These are phyloP conservation scores for Arthrobotrys pseudoclavata DNA, from an alignment of 2,329 filamentous ascomycete genomes.

Conservation along the genomic window DNA sequence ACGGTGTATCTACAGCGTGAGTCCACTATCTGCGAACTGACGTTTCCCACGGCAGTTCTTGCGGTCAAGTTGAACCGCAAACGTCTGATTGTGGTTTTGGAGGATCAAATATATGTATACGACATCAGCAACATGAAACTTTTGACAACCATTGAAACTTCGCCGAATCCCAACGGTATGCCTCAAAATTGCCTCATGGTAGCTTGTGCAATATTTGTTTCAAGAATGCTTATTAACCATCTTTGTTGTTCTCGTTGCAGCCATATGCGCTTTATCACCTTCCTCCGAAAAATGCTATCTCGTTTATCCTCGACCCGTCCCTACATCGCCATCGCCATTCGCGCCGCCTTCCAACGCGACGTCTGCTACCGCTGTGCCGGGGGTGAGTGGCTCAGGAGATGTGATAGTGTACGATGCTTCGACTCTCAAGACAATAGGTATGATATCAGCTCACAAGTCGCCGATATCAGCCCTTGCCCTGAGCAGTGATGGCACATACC, in stretches of 20 bases:
- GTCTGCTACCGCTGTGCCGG: constrained; percentile 54
- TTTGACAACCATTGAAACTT: constrained; percentile 91
- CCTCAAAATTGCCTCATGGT: not conserved
- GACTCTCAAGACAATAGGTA: constrained; percentile 91
- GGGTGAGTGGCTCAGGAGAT: constrained; percentile 85
- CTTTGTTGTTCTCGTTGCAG: constrained; percentile 65
- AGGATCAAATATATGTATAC: constrained; percentile 97
- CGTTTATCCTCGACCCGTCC: constrained; percentile 87
- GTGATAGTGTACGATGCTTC: constrained; percentile 92
- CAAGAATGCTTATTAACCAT: constrained; percentile 63
- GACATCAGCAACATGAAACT: constrained; percentile 99
- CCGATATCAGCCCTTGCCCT: constrained; percentile 90
- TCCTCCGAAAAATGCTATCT: constrained; percentile 97
- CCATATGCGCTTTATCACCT: constrained; percentile 91
- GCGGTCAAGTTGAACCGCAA: constrained; percentile 95
- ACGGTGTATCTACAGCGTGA: constrained; percentile 69
- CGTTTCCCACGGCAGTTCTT: constrained; percentile 95
- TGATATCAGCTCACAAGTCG: constrained; percentile 93
- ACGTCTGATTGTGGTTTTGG: constrained; percentile 89
- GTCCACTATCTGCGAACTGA: constrained; percentile 97
- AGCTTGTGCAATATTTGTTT: not conserved
- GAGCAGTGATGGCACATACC: constrained; percentile 89
- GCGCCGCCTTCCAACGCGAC: constrained; percentile 62
- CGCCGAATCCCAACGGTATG: constrained; percentile 84
- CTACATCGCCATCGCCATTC: constrained; percentile 69